A percentile compares a stretch with the other conserved stretches of the same genome.
Conservation (phyloP, 805 yeast genomes). For the Candida ovalis region DNA sequence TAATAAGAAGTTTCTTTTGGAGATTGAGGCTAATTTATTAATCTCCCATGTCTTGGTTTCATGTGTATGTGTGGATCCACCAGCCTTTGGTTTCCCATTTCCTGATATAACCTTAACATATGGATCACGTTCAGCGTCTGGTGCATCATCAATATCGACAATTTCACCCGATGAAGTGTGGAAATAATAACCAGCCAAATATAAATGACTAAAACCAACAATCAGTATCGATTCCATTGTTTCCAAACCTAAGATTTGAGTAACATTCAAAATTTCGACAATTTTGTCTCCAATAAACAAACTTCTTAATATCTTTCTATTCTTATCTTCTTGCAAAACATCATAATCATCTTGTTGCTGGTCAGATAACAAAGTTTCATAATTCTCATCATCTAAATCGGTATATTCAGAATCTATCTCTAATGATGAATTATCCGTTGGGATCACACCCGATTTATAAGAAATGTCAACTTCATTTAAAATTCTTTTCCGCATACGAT, state of each 20-base stretch:
- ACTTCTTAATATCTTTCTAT: slow-evolving; percentile 69
- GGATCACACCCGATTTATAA: slow-evolving; percentile 32
- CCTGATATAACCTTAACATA: slow-evolving; percentile 58
- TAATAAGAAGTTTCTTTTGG: slow-evolving; percentile 71
- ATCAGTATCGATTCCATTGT: slow-evolving; percentile 74
- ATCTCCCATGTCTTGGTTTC: slow-evolving; percentile 58
- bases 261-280: slow-evolving; percentile 68
- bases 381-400: slow-evolving; percentile 5
- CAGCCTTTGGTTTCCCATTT: slow-evolving; percentile 14
- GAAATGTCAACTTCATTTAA: slow-evolving; percentile 36
- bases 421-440: slow-evolving; percentile 1
- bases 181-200: slow-evolving; percentile 67
- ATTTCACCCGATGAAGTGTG: slow-evolving; percentile 51
- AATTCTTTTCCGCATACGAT: slow-evolving; percentile 62
- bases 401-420: neutral
- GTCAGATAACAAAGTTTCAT: slow-evolving; percentile 40
- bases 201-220: slow-evolving; percentile 59
- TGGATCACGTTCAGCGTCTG: slow-evolving; percentile 59
- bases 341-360: slow-evolving; percentile 30
- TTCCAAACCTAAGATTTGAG: slow-evolving; percentile 72
- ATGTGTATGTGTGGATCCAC: slow-evolving; percentile 32
- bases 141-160: slow-evolving; percentile 63
- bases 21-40: slow-evolving; percentile 54
- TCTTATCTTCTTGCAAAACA: slow-evolving; percentile 54
- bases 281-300: slow-evolving; percentile 69